Base-by-base conservation (phyloP, 1,139 yeast species). In the Suhomyces taliae region DNA sequence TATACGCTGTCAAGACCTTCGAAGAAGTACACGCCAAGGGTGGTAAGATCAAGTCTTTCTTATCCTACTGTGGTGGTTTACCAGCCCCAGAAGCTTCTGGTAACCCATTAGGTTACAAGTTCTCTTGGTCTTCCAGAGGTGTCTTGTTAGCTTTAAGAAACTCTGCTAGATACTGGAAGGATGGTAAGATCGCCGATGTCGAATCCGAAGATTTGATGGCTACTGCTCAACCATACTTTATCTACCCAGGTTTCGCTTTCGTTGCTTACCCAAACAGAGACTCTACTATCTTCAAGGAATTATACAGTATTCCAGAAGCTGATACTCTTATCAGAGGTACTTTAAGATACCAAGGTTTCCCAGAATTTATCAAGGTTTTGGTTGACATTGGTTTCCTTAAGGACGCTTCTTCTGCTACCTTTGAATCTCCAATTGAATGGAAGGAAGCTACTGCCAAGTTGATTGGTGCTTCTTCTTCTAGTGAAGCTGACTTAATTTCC, bases 81-180 rank as follows among this genome's bases (percentile, higher is more conserved):
- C 98, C 98, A 58, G 95, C 99, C 31, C 98, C 99, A 55, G 98
- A 93, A 75, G 82, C 85, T 69, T 91, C 98, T 34, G 96, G 90
- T 74, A 93, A 93, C 73, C 99, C 99, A 50, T 81, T 93, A 69
- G 99, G 99, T 58, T 93, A 93, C 83, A 93, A 93, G 78, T 93
- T 93, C 75, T 91, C 98, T 40, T 93, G 99, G 99, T 90, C 97
- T 39, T 90, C 98, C 41, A 85, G 99, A 72, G 99, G 99, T 72
- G 98, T 93, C 40, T 77, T 93, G 64, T 81, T 93, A 62, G 99
- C 99, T 27, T 81, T 93, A 66, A 86, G 96, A 79, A 93, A 93
- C 78, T 78, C 87, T 52, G 99, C 99, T 56, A 84, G 82, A 63
- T 91, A 83, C 78, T 91, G 86, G 83, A 76, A 85, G 72, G 85